Evolutionary conservation across 179 eudicot genomes (phyloP).

Genomic region (Beta lomatogona): DNA sequence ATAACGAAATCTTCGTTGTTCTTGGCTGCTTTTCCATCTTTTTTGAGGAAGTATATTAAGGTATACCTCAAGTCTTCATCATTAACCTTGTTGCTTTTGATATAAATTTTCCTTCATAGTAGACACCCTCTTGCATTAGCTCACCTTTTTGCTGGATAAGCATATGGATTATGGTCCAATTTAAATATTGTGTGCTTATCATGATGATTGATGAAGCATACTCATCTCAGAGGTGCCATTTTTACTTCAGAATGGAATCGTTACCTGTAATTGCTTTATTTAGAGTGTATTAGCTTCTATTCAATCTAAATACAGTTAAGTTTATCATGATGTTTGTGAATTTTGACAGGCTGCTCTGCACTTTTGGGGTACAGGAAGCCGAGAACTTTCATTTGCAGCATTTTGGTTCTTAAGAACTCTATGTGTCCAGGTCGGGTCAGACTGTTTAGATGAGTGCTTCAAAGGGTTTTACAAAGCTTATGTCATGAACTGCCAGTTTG

Average conservation of each 20-base stretch:
- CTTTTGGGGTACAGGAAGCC: constrained; percentile 96
- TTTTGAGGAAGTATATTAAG: constrained; percentile 89
- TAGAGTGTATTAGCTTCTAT: background rate
- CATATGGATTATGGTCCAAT: background rate
- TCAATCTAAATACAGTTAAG: background rate
- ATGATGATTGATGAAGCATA: too few species aligned
- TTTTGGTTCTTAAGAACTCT: constrained; percentile 80
- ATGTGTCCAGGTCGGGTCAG: constrained; percentile 84
- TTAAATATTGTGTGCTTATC: background rate
- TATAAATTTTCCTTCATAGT: background rate
- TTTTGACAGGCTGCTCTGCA: constrained; percentile 79
- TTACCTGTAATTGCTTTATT: background rate
- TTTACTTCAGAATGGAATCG: background rate
- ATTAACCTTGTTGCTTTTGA: background rate
- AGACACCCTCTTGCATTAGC: background rate
- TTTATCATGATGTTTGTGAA: constrained; percentile 8
- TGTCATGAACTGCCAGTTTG: constrained; percentile 76
- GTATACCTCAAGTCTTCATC: constrained; percentile 36
- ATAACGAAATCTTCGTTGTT: constrained; percentile 70
- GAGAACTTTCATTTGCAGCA: constrained; percentile 74
- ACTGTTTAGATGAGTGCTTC: constrained; percentile 85
- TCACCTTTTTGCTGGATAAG: background rate
- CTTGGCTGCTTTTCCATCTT: constrained; percentile 92
- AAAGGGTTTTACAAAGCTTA: constrained; percentile 93
- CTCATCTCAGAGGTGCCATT: background rate